Evolutionary conservation across 2,329 filamentous ascomycete genomes (phyloP), one percentile per base, ranked within the genome.

Genomic region (Knufia petricola): DNA sequence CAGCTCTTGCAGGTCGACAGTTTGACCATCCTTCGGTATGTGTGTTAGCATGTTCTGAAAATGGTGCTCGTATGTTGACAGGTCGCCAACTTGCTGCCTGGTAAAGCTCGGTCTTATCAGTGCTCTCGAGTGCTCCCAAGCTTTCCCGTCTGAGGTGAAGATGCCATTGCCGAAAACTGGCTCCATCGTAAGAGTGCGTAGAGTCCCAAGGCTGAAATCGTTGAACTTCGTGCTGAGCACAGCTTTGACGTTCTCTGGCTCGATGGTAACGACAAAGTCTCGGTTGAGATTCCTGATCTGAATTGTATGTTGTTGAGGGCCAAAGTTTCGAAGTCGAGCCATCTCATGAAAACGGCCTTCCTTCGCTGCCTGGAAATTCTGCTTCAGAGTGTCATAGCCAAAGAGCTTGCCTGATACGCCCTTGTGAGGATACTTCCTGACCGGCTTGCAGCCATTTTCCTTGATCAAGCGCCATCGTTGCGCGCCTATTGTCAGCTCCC

Each of bases 51-150:
- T 66, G 21, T 74, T 68, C 26, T 69, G 63, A 13, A 82, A 69
- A 61, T 95, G 87, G 32, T 76, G 74, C 66, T 95, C 89, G 59
- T 94, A 92, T 54, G 82, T 83, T 46, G 87, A 76, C 47, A 94
- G 71, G 62, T 95, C 87, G 50, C 84, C 85, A 17, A 95, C 79
- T 9, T 87, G 83, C 61, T 94, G 86, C 58, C 84, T 84, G 59
- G 86, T 79, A 65, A 95, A 95, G 66, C 94, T 87, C 0, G 89
- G 89, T 3, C 88, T 75, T 53, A 95, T 82, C 48, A 95, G 74
- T 59, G 89, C 83, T 15, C 89, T 78, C 46, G 83, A 89, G 50
- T 76, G 74, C 57, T 90, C 86, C 89, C 89, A 95, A 39, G 76
- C 66, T 26, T 81, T 72, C 2, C 85, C 84, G 61, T 95, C 89